Percentiles rank a stretch among this genome's conserved stretches.
phyloP scores from a whole-genome alignment of 2,329 filamentous ascomycete species.

The Talaromyces sp. region DNA sequence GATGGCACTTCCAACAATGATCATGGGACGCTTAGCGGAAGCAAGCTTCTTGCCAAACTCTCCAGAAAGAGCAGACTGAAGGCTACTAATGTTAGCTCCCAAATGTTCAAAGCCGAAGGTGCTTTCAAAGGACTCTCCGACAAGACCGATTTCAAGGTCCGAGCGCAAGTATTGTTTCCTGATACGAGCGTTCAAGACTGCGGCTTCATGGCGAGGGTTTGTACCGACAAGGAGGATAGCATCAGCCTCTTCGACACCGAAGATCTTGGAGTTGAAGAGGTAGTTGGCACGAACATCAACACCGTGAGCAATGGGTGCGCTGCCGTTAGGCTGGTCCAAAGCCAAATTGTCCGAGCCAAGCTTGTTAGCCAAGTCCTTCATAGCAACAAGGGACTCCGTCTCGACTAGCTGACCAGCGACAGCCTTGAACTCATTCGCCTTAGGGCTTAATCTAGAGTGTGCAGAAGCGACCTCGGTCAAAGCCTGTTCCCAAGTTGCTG shows the following conservation, averaged over 20 bases:
- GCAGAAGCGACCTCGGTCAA: constrained; percentile 80
- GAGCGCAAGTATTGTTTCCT: constrained; percentile 97
- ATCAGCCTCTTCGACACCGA: constrained; percentile 90
- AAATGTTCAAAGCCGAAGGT: constrained; percentile 96
- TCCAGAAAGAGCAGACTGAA: constrained; percentile 82
- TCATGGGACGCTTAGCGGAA: constrained; percentile 88
- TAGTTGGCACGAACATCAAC: constrained; percentile 93
- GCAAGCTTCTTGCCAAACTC: constrained; percentile 90
- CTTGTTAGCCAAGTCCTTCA: constrained; percentile 96
- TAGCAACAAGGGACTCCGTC: constrained; percentile 87
- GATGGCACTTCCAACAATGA: constrained; percentile 87
- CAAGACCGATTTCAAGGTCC: constrained; percentile 85
- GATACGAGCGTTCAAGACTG: constrained; percentile 92
- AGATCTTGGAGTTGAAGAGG: constrained; percentile 93
- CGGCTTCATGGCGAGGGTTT: constrained; percentile 92
- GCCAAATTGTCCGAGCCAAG: constrained; percentile 94
- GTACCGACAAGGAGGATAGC: constrained; percentile 88
- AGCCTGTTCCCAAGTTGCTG: constrained; percentile 93
- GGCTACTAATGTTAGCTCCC: constrained; percentile 69
- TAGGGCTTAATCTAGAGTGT: constrained; percentile 73
- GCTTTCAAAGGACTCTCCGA: constrained; percentile 87
- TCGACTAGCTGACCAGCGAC: constrained; percentile 89
- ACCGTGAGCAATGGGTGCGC: constrained; percentile 82
- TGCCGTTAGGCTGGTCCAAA: constrained; percentile 82
- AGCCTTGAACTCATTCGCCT: constrained; percentile 93